Percentiles rank a stretch among this genome's conserved stretches.
Conservation (phyloP, 345 rosid genomes). For the Acer yangbiense region DNA sequence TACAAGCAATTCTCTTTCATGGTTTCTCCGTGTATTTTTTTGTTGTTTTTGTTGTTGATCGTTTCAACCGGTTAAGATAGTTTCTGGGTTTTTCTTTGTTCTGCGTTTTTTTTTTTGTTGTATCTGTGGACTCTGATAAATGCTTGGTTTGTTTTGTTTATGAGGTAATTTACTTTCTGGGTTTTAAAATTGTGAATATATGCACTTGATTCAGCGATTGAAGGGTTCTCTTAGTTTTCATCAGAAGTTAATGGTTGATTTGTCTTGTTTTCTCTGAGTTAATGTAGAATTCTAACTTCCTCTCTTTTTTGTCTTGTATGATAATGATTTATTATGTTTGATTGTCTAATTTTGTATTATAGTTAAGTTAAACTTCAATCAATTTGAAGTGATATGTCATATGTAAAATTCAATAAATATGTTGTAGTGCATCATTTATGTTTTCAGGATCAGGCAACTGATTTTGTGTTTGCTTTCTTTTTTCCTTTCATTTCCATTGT, state of each 20-base stretch:
- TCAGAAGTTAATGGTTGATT: constrained; percentile 1
- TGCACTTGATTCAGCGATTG: constrained; percentile 14
- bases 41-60: constrained; percentile 1
- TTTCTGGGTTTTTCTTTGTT: constrained; percentile 12
- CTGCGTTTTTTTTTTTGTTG: too few species aligned
- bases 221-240: constrained; percentile 12
- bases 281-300: neutral
- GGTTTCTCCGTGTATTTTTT: neutral
- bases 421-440: neutral
- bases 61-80: neutral
- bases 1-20: constrained; percentile 36
- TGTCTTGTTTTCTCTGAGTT: constrained; percentile 2
- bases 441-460: constrained; percentile 5
- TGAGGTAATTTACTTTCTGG: constrained; percentile 21
- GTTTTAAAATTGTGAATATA: constrained; percentile 2
- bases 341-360: neutral
- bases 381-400: neutral
- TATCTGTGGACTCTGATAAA: neutral
- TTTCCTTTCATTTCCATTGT: neutral
- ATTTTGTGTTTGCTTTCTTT: constrained; percentile 4
- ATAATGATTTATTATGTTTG: neutral
- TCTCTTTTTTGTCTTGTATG: neutral
- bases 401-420: neutral
- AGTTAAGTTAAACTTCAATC: neutral
- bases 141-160: constrained; percentile 23